Conservation (phyloP, 352 stramenopile genomes). For the Phytophthora crassamura region DNA sequence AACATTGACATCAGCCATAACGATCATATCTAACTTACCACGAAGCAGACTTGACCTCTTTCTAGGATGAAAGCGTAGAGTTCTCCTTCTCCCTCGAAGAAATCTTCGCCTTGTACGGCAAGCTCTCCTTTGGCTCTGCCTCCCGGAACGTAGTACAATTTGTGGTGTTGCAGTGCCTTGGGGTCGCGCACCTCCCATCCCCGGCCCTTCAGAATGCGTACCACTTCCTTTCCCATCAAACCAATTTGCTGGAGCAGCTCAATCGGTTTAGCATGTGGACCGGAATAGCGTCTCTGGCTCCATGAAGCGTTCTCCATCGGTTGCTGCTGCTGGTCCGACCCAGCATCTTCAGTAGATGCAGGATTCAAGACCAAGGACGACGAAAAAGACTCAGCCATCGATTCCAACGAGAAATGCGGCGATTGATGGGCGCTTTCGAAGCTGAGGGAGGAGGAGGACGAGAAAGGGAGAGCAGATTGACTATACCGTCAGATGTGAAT, state of each 20-base stretch:
- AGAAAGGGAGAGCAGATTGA: too few species aligned
- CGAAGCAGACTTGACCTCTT: slow-evolving; percentile 7
- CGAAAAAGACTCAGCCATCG: too few species aligned
- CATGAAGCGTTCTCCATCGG: slow-evolving; percentile 7
- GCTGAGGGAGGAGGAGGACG: too few species aligned
- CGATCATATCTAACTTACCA: not conserved
- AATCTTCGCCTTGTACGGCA: slow-evolving; percentile 23
- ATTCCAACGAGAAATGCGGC: too few species aligned
- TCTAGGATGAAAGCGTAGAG: slow-evolving; percentile 30
- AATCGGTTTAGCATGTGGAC: slow-evolving; percentile 12
- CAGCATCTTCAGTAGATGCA: not conserved
- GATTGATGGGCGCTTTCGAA: too few species aligned
- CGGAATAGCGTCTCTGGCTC: slow-evolving; percentile 8
- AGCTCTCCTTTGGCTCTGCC: slow-evolving; percentile 15
- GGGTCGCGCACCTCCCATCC: slow-evolving; percentile 27
- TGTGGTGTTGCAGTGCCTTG: slow-evolving; percentile 27
- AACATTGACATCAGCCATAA: not conserved
- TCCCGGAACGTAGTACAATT: slow-evolving; percentile 24
- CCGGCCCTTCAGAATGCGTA: slow-evolving; percentile 22
- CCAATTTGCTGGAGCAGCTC: slow-evolving; percentile 30
- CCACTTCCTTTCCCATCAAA: slow-evolving; percentile 26
- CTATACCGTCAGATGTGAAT: too few species aligned
- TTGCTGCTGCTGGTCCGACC: not conserved
- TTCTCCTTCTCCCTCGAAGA: slow-evolving; percentile 29
- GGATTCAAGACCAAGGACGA: too few species aligned